Evolutionary conservation across 148 eudicot genomes (phyloP), one percentile per base, ranked within the genome.

Genomic region (Camellia lanceoleosa): DNA sequence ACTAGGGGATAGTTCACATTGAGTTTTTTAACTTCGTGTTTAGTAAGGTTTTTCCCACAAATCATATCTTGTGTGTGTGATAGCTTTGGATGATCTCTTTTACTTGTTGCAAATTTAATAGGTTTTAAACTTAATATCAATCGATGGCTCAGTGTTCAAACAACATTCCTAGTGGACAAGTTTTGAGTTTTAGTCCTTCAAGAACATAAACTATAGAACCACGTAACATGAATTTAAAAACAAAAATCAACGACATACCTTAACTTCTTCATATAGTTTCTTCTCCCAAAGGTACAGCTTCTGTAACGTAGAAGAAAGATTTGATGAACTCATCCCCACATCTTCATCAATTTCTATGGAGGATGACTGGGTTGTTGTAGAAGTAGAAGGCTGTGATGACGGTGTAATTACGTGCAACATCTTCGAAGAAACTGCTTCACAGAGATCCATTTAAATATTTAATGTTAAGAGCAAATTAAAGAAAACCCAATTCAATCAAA

Each of bases 261-360:
- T 92, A 68, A 96, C 98, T 88, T 96, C 99, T 72, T 96, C 95
- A 68, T 83, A 90, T 62, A 96, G 88, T 85, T 96, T 96, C 88
- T 96, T 96, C 86, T 96, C 99, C 99, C 99, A 96, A 46, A 96
- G 90, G 81, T 87, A 89, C 43, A 96, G 90, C 85, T 96, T 92
- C 56, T 94, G 98, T 78, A 96, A 82, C 18, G 95, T 92, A 68
- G 98, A 92, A 73, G 99, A 94, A 82, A 96, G 95, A 78, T 82
- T 88, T 61, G 79, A 69, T 47, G 94, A 89, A 80, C 86, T 84
- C 84, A 88, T 82, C 73, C 81, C 87, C 85, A 86, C 64, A 70
- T 82, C 91, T 80, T 85, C 91, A 83, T 91, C 92, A 73, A 71
- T 66, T 13, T 85, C 92, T 79, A 85, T 64, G 54, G 89, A 68